Percentiles rank a stretch among this genome's conserved stretches.
phyloP scores from a whole-genome alignment of 495 filamentous ascomycete species.

The Aspergillus carlsbadensis region DNA sequence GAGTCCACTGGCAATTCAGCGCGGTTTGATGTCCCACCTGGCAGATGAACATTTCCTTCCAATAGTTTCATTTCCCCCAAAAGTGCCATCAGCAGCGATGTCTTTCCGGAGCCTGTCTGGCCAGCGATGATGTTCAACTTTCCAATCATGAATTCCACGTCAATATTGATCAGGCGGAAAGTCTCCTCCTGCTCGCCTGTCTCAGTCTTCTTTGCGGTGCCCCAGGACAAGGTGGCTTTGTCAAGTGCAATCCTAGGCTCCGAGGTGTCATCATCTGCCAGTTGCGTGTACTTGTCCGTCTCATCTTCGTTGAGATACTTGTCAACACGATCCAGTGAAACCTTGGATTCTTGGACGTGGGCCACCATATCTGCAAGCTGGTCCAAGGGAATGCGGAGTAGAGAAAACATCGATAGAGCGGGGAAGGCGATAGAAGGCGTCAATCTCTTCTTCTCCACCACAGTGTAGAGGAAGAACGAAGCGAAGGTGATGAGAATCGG shows the following conservation, averaged over 20 bases:
- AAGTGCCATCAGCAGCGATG: constrained; percentile 91
- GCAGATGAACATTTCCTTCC: constrained; percentile 77
- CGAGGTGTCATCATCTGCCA: constrained; percentile 63
- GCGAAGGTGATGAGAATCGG: constrained; percentile 95
- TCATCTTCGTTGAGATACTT: constrained; percentile 93
- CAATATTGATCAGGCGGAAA: constrained; percentile 80
- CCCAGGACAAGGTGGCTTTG: constrained; percentile 86
- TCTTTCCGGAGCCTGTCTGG: constrained; percentile 92
- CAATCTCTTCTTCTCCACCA: constrained; percentile 84
- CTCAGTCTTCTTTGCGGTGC: constrained; percentile 41
- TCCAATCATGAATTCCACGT: constrained; percentile 74
- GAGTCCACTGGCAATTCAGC: constrained; percentile 80
- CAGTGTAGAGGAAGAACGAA: constrained; percentile 90
- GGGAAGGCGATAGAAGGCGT: constrained; percentile 96
- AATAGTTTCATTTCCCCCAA: constrained; percentile 94
- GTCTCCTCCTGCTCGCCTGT: constrained; percentile 36
- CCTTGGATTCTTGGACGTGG: constrained; percentile 95
- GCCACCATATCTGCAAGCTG: constrained; percentile 99
- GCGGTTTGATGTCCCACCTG: constrained; percentile 71
- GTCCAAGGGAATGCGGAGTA: constrained; percentile 93
- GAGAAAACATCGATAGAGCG: constrained; percentile 89
- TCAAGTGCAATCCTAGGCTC: constrained; percentile 75
- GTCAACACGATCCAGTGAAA: constrained; percentile 95
- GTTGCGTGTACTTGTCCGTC: constrained; percentile 92
- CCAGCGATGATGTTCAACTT: constrained; percentile 89